Conservation (phyloP, 192 early-diverging fungal species). For the Coemansia sp. region DNA sequence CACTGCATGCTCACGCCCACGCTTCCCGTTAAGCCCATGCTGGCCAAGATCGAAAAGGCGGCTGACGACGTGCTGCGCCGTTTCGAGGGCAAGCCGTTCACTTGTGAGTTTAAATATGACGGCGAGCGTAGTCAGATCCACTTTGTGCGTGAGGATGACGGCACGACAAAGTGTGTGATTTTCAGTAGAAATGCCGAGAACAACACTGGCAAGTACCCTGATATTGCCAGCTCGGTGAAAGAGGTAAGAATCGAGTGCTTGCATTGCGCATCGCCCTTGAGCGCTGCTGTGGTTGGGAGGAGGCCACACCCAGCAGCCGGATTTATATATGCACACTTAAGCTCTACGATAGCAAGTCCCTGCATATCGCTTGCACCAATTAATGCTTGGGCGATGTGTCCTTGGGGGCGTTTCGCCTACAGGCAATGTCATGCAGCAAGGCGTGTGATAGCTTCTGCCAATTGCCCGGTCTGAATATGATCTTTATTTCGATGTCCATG, state of each 20-base stretch:
- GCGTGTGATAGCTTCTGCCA: constrained; percentile 1
- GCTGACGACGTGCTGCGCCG: constrained; percentile 91
- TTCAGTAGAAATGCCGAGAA: constrained; percentile 97
- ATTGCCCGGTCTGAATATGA: not conserved
- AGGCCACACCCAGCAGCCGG: not conserved
- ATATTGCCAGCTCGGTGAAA: constrained; percentile 78
- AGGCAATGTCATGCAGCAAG: not conserved
- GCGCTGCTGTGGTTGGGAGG: not conserved
- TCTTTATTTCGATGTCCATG: not conserved
- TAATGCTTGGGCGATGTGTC: not conserved
- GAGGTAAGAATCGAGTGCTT: constrained; percentile 58
- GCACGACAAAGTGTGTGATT: constrained; percentile 64
- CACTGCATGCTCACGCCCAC: constrained; percentile 93
- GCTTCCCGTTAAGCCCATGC: constrained; percentile 98
- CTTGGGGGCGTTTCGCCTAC: not conserved
- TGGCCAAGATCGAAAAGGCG: constrained; percentile 97
- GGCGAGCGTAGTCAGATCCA: constrained; percentile 97
- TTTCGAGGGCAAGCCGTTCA: constrained; percentile 91
- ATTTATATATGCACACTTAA: not conserved
- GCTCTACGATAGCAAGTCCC: not conserved
- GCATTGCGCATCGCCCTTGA: not conserved
- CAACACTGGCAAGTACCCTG: constrained; percentile 90
- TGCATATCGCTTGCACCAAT: constrained; percentile 1
- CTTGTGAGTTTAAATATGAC: constrained; percentile 99
- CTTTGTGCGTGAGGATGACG: constrained; percentile 65